These are phyloP conservation scores for Nectriaceae sp. DNA, from an alignment of 2,329 filamentous ascomycete species.

Conservation along the genomic window DNA sequence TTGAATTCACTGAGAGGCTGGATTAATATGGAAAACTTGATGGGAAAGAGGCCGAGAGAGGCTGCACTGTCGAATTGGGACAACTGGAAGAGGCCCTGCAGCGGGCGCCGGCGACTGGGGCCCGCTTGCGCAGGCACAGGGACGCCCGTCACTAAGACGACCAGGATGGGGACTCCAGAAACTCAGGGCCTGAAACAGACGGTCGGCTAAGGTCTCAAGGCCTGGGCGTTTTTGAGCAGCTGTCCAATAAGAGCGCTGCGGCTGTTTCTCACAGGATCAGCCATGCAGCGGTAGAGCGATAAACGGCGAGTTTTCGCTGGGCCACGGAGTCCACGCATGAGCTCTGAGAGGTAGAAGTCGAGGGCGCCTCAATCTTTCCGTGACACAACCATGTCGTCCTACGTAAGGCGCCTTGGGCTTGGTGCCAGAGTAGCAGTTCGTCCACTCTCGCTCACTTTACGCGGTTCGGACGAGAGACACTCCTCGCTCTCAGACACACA, in stretches of 20 bases:
- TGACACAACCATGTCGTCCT: slow-evolving; percentile 18
- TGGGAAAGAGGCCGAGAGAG: too few species aligned
- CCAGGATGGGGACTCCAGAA: too few species aligned
- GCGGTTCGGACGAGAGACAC: neutral
- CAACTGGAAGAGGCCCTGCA: too few species aligned
- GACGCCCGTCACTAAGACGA: neutral
- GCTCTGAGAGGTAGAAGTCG: too few species aligned
- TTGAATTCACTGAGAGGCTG: too few species aligned
- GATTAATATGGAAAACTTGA: too few species aligned
- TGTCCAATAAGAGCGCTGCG: neutral
- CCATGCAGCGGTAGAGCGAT: neutral
- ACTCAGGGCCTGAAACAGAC: neutral
- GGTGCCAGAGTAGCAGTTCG: too few species aligned
- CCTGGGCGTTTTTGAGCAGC: neutral
- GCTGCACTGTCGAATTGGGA: too few species aligned
- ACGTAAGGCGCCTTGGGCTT: too few species aligned
- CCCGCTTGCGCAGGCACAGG: slow-evolving; percentile 8
- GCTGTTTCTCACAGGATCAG: neutral
- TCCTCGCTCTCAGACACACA: neutral
- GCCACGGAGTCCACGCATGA: too few species aligned
- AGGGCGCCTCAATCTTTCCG: slow-evolving; percentile 19
- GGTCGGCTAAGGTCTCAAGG: neutral
- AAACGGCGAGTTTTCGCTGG: too few species aligned
- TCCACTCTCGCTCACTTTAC: neutral
- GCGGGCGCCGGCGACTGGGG: too few species aligned